Evolutionary conservation across 768 basidiomycete genomes (phyloP).

Genomic region (Lentinula sp.): DNA sequence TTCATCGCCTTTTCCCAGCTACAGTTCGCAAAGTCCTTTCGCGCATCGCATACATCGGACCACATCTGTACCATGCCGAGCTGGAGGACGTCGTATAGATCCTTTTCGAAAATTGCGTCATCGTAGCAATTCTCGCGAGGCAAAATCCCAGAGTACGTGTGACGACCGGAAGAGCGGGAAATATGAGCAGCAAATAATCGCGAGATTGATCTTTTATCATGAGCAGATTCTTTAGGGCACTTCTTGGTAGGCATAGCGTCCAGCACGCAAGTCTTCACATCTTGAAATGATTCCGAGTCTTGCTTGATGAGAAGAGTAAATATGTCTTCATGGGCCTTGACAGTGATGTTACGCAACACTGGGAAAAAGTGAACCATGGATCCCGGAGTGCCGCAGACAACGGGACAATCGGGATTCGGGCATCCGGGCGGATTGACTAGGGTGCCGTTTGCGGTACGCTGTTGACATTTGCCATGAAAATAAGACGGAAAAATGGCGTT

Average conservation of each 20-base stretch:
- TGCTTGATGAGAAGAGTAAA: slow-evolving; percentile 29
- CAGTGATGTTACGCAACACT: slow-evolving; percentile 41
- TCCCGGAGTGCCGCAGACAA: slow-evolving; percentile 79
- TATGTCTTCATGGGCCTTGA: slow-evolving; percentile 29
- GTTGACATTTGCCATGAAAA: slow-evolving; percentile 75
- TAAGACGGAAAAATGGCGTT: slow-evolving; percentile 59
- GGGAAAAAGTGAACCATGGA: slow-evolving; percentile 67
- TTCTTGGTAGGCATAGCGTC: background rate
- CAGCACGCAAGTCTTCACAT: slow-evolving; percentile 15
- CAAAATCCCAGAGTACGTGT: background rate
- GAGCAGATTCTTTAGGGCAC: background rate
- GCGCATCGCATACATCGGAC: slow-evolving; percentile 32
- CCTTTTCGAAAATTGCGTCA: background rate
- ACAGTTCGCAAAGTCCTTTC: slow-evolving; percentile 38
- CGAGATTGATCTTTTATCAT: background rate
- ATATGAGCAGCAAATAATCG: background rate
- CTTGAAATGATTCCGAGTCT: slow-evolving; percentile 30
- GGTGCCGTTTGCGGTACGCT: slow-evolving; percentile 28
- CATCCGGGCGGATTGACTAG: slow-evolving; percentile 54
- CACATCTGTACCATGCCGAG: slow-evolving; percentile 20
- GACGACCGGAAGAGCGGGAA: background rate
- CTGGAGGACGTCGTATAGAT: background rate
- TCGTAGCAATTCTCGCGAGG: background rate
- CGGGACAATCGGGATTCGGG: slow-evolving; percentile 73
- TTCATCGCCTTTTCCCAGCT: slow-evolving; percentile 61